Percentiles rank a stretch among this genome's conserved stretches.
These are phyloP conservation scores for Ogataea naganishii DNA, from an alignment of 805 yeast species.

Conservation along the genomic window DNA sequence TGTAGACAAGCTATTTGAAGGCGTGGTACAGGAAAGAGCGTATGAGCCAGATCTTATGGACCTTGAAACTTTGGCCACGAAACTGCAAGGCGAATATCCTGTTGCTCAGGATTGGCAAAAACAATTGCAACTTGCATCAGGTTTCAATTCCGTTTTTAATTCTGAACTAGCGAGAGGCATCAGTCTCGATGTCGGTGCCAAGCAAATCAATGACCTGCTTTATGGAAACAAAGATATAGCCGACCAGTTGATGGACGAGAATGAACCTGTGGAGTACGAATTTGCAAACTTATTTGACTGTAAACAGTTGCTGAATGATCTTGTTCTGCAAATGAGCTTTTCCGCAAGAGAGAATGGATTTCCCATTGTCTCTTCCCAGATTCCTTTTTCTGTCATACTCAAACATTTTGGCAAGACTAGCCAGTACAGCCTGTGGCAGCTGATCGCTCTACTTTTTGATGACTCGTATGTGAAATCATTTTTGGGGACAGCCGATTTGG, in stretches of 20 bases:
- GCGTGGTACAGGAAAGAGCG: constrained; percentile 50
- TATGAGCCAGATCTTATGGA: constrained; percentile 58
- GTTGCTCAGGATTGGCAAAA: constrained; percentile 54
- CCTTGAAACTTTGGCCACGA: constrained; percentile 34
- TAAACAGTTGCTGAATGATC: constrained; percentile 7
- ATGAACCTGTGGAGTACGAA: constrained; percentile 1
- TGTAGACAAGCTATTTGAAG: constrained; percentile 16
- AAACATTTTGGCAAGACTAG: no score
- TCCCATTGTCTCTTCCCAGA: no score
- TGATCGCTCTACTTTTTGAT: constrained; percentile 60
- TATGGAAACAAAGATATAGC: constrained; percentile 10
- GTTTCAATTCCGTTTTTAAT: constrained; percentile 30
- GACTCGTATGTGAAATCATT: constrained; percentile 14
- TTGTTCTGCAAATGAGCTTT: no score
- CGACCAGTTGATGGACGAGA: constrained; percentile 6
- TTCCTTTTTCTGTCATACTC: no score
- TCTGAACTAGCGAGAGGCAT: constrained; percentile 8
- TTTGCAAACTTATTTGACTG: constrained; percentile 6
- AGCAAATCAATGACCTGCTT: constrained; percentile 12
- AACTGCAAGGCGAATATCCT: constrained; percentile 34
- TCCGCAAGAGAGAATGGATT: no score
- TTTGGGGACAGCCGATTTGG: constrained; percentile 4
- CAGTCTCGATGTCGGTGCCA: constrained; percentile 9
- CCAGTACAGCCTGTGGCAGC: constrained; percentile 35
- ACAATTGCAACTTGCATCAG: constrained; percentile 48